Evolutionary conservation across 805 yeast species (phyloP).

Genomic region (Citeromyces nyonsensis): DNA sequence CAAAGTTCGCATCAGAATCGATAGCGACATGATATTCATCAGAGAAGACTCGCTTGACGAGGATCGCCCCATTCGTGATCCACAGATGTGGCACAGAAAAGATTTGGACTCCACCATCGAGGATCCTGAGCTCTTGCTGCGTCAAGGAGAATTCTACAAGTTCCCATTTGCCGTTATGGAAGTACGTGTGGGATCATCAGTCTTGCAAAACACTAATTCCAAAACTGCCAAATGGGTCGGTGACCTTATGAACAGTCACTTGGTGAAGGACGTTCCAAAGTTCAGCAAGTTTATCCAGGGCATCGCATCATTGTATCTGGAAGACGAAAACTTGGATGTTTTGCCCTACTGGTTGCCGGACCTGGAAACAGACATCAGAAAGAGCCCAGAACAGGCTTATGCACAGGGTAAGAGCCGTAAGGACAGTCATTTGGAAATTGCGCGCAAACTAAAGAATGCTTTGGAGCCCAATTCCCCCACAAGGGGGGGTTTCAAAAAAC

Average conservation of each 20-base stretch:
- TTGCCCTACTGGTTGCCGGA: conserved; percentile 98
- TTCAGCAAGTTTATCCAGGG: conserved; percentile 97
- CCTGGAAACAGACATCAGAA: conserved; percentile 89
- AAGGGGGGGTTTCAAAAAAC: too few species aligned
- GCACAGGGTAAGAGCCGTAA: too few species aligned
- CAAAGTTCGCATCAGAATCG: conserved; percentile 93
- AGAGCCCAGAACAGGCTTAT: too few species aligned
- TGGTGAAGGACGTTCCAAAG: conserved; percentile 97
- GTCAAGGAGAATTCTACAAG: conserved; percentile 75
- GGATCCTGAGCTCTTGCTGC: conserved; percentile 81
- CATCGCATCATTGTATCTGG: conserved; percentile 75
- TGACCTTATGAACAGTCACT: conserved; percentile 78
- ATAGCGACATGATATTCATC: conserved; percentile 93
- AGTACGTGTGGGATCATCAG: conserved; percentile 91
- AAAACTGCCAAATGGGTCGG: conserved; percentile 98
- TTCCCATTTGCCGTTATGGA: conserved; percentile 97
- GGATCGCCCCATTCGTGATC: conserved; percentile 69
- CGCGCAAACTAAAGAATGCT: too few species aligned
- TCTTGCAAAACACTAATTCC: too few species aligned
- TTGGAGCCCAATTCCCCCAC: too few species aligned
- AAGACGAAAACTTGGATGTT: conserved; percentile 69
- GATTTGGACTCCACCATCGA: conserved; percentile 98
- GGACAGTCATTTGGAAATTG: too few species aligned
- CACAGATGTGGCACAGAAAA: conserved; percentile 94
- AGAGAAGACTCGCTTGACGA: conserved; percentile 97